Evolutionary conservation across 2,329 filamentous ascomycete genomes (phyloP).

Genomic region (Elsinoe arachidis): DNA sequence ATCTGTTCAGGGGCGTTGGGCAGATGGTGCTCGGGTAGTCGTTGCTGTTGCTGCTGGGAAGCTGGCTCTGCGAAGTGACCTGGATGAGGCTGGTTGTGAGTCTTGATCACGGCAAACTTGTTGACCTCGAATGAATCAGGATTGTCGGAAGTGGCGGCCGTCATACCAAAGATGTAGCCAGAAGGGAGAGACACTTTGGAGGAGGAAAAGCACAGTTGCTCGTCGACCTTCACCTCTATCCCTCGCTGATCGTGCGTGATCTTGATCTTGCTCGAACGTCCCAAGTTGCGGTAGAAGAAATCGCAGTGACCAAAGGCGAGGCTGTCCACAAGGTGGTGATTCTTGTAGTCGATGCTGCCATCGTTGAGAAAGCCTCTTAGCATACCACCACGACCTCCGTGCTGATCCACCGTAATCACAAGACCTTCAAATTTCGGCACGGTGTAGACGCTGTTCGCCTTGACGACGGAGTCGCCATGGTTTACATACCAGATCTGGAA

Average conservation of each 20-base stretch:
- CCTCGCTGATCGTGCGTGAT: conserved; percentile 56
- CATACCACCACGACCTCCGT: conserved; percentile 69
- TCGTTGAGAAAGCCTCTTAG: conserved; percentile 92
- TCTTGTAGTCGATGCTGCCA: conserved; percentile 68
- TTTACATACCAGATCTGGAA: conserved; percentile 87
- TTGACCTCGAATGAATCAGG: conserved; percentile 93
- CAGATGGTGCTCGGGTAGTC: conserved; percentile 24
- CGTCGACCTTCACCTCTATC: conserved; percentile 76
- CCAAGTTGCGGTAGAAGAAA: conserved; percentile 84
- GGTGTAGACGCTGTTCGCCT: conserved; percentile 73
- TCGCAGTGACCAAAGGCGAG: conserved; percentile 90
- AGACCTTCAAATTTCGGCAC: conserved; percentile 82
- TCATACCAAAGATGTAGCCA: conserved; percentile 79
- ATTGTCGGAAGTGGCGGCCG: conserved; percentile 78
- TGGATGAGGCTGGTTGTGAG: conserved; percentile 18
- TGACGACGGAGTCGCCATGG: conserved; percentile 52
- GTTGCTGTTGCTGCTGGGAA: neutral
- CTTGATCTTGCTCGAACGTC: conserved; percentile 70
- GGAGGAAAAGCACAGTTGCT: conserved; percentile 72
- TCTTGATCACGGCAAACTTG: conserved; percentile 65
- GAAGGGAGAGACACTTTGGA: conserved; percentile 64
- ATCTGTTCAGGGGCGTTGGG: conserved; percentile 36
- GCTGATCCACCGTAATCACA: conserved; percentile 74
- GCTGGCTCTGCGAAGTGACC: conserved; percentile 21
- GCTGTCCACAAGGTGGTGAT: conserved; percentile 67